Conservation (phyloP, 164 flowering plant genomes). For the Taxillus chinensis region DNA sequence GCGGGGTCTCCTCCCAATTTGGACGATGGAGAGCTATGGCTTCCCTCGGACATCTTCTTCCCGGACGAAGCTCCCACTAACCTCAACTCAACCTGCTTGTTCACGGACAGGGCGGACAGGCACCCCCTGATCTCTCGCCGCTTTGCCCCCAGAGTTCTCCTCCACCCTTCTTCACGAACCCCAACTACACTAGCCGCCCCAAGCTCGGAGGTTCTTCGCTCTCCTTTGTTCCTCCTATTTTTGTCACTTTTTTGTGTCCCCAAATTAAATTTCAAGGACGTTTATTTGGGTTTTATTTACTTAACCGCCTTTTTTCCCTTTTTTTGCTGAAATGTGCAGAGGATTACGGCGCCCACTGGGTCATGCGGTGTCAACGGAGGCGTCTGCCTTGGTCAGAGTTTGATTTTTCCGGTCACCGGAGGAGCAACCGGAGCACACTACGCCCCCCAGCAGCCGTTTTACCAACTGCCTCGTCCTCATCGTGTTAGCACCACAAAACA, state of each 20-base stretch:
- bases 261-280: too few species aligned
- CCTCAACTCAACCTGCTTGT: not conserved
- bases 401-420: not conserved
- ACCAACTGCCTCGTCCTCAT: too few species aligned
- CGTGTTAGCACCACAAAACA: too few species aligned
- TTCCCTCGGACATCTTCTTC: slow-evolving; percentile 32
- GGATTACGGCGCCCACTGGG: slow-evolving; percentile 2
- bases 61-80: slow-evolving; percentile 12
- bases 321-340: slow-evolving; percentile 7
- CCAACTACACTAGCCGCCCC: not conserved
- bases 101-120: too few species aligned
- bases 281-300: too few species aligned
- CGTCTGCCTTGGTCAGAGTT: not conserved
- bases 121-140: slow-evolving; percentile 6
- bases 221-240: not conserved
- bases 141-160: slow-evolving; percentile 7
- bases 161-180: slow-evolving; percentile 1
- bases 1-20: slow-evolving; percentile 31
- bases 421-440: not conserved
- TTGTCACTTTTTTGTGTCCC: not conserved
- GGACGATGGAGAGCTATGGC: slow-evolving; percentile 36
- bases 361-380: not conserved
- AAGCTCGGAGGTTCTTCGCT: not conserved
- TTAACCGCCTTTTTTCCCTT: not conserved
- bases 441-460: too few species aligned